Conservation (phyloP, 2,329 filamentous ascomycete species). For the Monilinia laxa region DNA sequence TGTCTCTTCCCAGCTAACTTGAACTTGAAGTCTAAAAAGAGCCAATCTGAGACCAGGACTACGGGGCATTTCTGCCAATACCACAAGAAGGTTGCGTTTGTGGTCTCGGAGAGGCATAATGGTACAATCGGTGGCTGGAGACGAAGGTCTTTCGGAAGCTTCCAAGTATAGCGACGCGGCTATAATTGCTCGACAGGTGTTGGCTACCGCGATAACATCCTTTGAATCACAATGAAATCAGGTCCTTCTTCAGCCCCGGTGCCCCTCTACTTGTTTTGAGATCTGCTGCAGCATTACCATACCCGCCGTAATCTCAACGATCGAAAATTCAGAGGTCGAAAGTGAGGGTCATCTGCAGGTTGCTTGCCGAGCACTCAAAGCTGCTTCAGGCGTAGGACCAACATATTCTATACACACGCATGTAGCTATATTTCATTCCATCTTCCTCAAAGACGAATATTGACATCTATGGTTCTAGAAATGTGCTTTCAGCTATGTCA, state of each 20-base stretch:
- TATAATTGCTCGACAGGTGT: background rate
- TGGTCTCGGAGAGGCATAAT: background rate
- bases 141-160: background rate
- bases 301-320: too few species aligned
- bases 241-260: background rate
- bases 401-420: background rate
- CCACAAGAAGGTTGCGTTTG: background rate
- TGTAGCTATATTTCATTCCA: background rate
- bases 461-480: background rate
- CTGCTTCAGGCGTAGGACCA: background rate
- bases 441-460: background rate
- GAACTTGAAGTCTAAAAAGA: background rate
- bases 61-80: background rate
- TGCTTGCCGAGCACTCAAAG: too few species aligned
- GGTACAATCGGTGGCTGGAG: background rate
- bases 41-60: background rate
- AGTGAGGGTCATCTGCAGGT: too few species aligned
- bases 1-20: background rate
- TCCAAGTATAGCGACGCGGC: background rate
- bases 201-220: too few species aligned
- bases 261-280: background rate
- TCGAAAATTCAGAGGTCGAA: too few species aligned
- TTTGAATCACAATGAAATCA: background rate
- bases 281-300: background rate
- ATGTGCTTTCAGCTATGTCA: background rate